phyloP scores from a whole-genome alignment of 495 filamentous ascomycete genomes.

The Neurospora sp. region DNA sequence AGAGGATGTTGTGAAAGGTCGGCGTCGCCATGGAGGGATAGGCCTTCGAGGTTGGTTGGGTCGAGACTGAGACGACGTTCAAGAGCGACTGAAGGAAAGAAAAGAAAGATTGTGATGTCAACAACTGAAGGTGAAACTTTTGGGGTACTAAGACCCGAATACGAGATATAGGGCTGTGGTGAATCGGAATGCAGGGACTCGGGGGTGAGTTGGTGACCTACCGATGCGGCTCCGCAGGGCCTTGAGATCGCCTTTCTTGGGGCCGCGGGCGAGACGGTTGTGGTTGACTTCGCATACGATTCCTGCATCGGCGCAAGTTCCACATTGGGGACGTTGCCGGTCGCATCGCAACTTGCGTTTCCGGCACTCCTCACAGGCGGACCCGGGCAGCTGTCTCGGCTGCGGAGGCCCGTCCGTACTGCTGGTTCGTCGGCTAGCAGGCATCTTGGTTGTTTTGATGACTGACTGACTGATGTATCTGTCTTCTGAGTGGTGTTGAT shows the following conservation, averaged over 20 bases:
- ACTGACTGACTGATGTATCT: too few species aligned
- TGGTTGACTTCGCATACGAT: slow-evolving; percentile 40
- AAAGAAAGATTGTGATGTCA: neutral
- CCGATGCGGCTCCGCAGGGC: slow-evolving; percentile 39
- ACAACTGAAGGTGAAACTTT: neutral
- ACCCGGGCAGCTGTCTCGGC: slow-evolving; percentile 32
- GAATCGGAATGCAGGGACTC: neutral
- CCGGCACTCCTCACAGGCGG: slow-evolving; percentile 40
- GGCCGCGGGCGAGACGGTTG: slow-evolving; percentile 36
- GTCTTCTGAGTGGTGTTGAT: neutral
- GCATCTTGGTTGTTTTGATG: neutral
- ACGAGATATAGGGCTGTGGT: neutral
- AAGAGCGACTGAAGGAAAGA: slow-evolving; percentile 14
- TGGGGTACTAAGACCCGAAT: neutral
- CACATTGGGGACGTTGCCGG: slow-evolving; percentile 40
- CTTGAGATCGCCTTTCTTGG: slow-evolving; percentile 45
- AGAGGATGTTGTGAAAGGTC: slow-evolving; percentile 4
- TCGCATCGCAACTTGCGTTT: slow-evolving; percentile 43
- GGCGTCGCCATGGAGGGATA: slow-evolving; percentile 5
- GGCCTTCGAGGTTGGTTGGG: slow-evolving; percentile 9
- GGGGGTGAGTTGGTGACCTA: slow-evolving; percentile 12
- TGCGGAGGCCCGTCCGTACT: slow-evolving; percentile 5
- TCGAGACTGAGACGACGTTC: slow-evolving; percentile 31
- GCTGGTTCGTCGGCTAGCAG: neutral
- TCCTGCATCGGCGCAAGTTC: slow-evolving; percentile 39